Conservation (phyloP, 2,329 filamentous ascomycete genomes). For the Cladosporium cucumerinum region DNA sequence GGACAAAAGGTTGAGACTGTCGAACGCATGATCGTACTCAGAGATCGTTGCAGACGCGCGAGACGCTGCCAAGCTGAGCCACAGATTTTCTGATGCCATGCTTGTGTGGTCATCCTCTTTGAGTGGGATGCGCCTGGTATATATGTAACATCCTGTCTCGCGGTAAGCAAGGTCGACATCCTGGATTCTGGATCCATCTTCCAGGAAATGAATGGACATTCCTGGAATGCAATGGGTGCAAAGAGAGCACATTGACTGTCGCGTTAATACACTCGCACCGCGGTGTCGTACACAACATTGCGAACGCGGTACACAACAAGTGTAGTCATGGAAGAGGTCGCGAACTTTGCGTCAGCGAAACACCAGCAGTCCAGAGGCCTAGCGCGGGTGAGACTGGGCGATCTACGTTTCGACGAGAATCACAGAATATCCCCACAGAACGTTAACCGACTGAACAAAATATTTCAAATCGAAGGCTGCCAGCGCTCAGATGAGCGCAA, state of each 20-base stretch:
- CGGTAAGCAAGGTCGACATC: neutral
- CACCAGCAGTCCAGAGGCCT: slow-evolving; percentile 14
- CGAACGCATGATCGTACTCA: neutral
- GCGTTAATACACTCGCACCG: too few species aligned
- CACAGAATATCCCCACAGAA: slow-evolving; percentile 16
- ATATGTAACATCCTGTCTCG: neutral
- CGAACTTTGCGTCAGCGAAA: neutral
- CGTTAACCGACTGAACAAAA: slow-evolving; percentile 18
- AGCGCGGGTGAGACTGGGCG: slow-evolving; percentile 17
- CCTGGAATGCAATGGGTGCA: neutral
- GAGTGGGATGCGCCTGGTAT: neutral
- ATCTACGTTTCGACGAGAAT: slow-evolving; percentile 13
- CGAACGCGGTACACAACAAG: neutral
- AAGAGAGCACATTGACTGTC: too few species aligned
- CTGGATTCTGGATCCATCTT: neutral
- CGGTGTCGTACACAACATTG: too few species aligned
- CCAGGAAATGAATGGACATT: neutral
- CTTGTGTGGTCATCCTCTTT: neutral
- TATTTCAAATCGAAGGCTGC: slow-evolving; percentile 25
- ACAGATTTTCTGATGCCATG: slow-evolving; percentile 7
- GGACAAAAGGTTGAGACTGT: neutral
- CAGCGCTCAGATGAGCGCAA: slow-evolving; percentile 17
- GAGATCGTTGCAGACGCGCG: slow-evolving; percentile 1
- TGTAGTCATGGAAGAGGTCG: slow-evolving; percentile 2
- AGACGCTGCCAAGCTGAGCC: neutral